Percentiles rank a stretch among this genome's conserved stretches.
phyloP scores from a whole-genome alignment of 768 basidiomycete species.

The Krasilnikovozyma curviuscula region DNA sequence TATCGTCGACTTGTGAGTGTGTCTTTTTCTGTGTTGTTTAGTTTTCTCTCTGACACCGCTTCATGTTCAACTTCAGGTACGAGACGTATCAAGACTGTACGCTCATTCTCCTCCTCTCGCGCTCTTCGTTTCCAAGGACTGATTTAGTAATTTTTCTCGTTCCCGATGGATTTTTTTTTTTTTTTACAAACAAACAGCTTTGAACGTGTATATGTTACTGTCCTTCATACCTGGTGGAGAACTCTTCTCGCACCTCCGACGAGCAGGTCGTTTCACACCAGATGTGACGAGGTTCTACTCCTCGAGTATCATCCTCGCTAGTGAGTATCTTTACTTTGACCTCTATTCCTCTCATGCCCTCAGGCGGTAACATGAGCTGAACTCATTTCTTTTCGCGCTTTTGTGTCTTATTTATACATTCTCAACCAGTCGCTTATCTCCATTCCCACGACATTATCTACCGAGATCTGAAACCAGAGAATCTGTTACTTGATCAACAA shows the following conservation, averaged over 20 bases:
- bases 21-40: background rate
- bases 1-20: slow-evolving; percentile 79
- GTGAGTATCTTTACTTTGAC: background rate
- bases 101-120: background rate
- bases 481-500: slow-evolving; percentile 78
- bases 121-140: slow-evolving; percentile 6
- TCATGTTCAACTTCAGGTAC: background rate
- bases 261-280: slow-evolving; percentile 82
- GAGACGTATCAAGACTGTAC: background rate
- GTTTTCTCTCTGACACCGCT: background rate
- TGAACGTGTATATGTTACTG: slow-evolving; percentile 96
- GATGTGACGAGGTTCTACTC: slow-evolving; percentile 97
- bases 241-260: slow-evolving; percentile 85
- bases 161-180: background rate
- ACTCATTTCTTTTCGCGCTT: background rate
- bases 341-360: background rate
- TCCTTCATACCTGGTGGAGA: slow-evolving; percentile 94
- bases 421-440: slow-evolving; percentile 35
- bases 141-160: slow-evolving; percentile 45
- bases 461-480: slow-evolving; percentile 95
- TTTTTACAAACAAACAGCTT: slow-evolving; percentile 29
- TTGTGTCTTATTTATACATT: background rate
- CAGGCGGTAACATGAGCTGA: background rate
- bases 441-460: slow-evolving; percentile 96
- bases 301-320: slow-evolving; percentile 82